Evolutionary conservation across 2,329 filamentous ascomycete genomes (phyloP), one percentile per base, ranked within the genome.

Genomic region (Aphanoascus verrucosus): DNA sequence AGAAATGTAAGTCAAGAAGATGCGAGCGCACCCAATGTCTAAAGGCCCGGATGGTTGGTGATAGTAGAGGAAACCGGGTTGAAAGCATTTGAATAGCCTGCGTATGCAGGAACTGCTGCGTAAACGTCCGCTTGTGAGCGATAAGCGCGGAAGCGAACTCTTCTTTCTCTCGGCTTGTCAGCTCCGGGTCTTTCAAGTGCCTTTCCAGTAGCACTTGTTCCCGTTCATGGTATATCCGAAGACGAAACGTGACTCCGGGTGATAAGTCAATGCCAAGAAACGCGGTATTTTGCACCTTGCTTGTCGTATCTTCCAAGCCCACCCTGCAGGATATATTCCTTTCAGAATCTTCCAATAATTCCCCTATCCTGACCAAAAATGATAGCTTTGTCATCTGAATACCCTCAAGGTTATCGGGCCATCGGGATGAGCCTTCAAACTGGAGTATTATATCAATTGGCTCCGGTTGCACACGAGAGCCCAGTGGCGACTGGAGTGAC

Each of bases 341-440:
- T 38, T 83, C 80, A 2, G 75, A 70, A 15, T 80, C 76, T 61
- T 83, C 80, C 2, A 96, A 72, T 3, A 93, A 77, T 49, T 84
- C 81, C 48, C 83, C 82, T 54, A 95, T 82, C 62, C 82, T 84
- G 7, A 85, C 68, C 8, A 87, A 75, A 65, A 98, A 94, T 2
- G 94, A 93, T 38, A 94, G 80, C 69, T 98, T 98, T 11, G 89
- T 90, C 63, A 89, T 82, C 67, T 98, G 93, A 53, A 97, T 95
- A 4, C 91, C 90, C 2, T 81, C 81, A 7, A 97, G 72, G 64
- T 94, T 88, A 64, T 97, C 90, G 0, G 93, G 93, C 93, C 93
- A 98, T 60, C 88, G 85, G 44, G 83, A 84, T 5, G 93, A 97
- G 3, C 86, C 87, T 71, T 98, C 93, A 61, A 98, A 97, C 64